phyloP scores from a whole-genome alignment of 2,329 filamentous ascomycete species.

The Alternaria sp. region DNA sequence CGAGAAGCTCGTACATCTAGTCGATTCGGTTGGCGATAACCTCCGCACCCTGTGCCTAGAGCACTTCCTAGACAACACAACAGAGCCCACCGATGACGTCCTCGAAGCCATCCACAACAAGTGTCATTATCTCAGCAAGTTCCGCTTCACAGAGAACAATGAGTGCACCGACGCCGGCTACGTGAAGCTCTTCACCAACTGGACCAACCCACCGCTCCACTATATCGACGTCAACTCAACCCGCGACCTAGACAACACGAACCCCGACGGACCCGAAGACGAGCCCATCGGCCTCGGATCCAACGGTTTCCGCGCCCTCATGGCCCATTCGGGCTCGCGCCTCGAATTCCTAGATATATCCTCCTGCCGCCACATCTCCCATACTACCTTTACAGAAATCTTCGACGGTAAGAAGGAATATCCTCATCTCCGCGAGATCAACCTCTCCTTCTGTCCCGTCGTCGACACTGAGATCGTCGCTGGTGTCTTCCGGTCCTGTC shows the following conservation, averaged over 20 bases:
- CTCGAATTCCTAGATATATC: slow-evolving; percentile 77
- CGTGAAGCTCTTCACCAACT: slow-evolving; percentile 72
- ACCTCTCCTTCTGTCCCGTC: slow-evolving; percentile 76
- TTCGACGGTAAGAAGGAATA: slow-evolving; percentile 70
- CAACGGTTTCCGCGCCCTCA: slow-evolving; percentile 77
- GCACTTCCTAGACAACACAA: slow-evolving; percentile 69
- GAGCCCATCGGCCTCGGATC: slow-evolving; percentile 73
- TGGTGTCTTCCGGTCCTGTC: slow-evolving; percentile 68
- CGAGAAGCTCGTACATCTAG: slow-evolving; percentile 64
- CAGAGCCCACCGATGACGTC: slow-evolving; percentile 59
- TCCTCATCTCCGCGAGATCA: slow-evolving; percentile 71
- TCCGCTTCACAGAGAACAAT: slow-evolving; percentile 81
- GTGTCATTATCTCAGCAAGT: slow-evolving; percentile 73
- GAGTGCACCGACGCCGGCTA: slow-evolving; percentile 78
- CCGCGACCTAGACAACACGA: slow-evolving; percentile 75
- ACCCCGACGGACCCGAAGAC: slow-evolving; percentile 67
- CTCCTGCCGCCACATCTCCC: slow-evolving; percentile 81
- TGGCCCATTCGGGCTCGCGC: slow-evolving; percentile 76
- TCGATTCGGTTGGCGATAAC: slow-evolving; percentile 67
- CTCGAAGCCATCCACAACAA: slow-evolving; percentile 73
- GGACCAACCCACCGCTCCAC: slow-evolving; percentile 74
- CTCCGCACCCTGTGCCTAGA: slow-evolving; percentile 82
- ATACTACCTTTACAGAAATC: slow-evolving; percentile 73
- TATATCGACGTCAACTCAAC: slow-evolving; percentile 79
- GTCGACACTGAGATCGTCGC: slow-evolving; percentile 70